Base-by-base conservation (phyloP, 345 rosid species). In the Lumnitzera racemosa region DNA sequence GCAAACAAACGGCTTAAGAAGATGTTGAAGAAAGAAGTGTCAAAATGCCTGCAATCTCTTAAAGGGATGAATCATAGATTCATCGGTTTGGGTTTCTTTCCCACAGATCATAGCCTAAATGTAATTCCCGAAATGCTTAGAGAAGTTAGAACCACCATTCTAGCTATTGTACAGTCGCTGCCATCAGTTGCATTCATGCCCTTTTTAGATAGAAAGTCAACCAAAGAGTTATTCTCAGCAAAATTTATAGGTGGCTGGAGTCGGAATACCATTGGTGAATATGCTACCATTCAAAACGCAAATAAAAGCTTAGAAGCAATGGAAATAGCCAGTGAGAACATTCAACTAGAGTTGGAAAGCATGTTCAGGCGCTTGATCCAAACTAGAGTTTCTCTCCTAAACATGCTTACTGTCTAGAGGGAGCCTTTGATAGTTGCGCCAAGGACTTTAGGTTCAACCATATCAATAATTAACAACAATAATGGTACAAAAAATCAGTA, bases 361-460 rank as follows among this genome's bases (percentile, higher is more conserved):
- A 86, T 88, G 62, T 81, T 67, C 31, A 67, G 96, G 68, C 74
- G 91, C 17, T 66, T 88, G 75, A 90, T 90, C 59, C 91, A 84
- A 56, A 86, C 97, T 43, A 78, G 97, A 75, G 94, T 78, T 71
- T 79, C 81, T 24, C 96, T 88, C 70, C 86, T 84, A 3, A 91
- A 88, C 69, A 81, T 88, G 71, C 89, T 81, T 27, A 81, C 80
- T 43, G 74, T 58, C 62, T 85, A 79, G 55, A 13, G 61, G 51
- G 9, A 24, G 29, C 27, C 43, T 9, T 36, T 36, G 5, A 36
- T 36, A 36, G 43, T 5, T 36, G 10, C 0, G 43, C 5, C 43
- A 36, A 36, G 43, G 11, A 36, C 7, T 5, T 9, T 9, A 36
- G 43, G 43, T 36, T 36, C 43, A 36, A 7, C 43, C 43, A 36